Conservation (phyloP, 23 red algal species). For the Pyropia haitanensis region DNA sequence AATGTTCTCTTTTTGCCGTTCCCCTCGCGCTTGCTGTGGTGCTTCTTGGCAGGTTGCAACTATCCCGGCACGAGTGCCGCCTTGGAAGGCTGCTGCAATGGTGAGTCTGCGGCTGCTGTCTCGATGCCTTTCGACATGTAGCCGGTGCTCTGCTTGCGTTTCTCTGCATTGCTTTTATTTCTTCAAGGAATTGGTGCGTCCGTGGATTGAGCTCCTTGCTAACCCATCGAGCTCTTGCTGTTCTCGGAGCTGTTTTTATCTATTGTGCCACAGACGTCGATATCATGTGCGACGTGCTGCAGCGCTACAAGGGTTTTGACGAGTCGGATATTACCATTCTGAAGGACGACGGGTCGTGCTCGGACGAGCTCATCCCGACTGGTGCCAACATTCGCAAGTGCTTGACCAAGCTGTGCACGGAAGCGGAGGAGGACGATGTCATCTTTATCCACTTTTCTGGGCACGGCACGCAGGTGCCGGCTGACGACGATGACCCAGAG, state of each 20-base stretch:
- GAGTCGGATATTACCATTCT: conserved; percentile 58
- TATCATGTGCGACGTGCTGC: conserved; percentile 28
- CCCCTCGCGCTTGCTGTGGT: no score
- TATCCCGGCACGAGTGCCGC: conserved; percentile 5
- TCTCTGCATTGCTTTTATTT: no score
- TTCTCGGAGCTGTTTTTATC: no score
- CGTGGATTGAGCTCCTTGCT: no score
- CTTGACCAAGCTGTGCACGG: conserved; percentile 51
- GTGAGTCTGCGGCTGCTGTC: no score
- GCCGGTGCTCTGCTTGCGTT: no score
- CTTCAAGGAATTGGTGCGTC: no score
- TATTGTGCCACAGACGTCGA: conserved; percentile 11
- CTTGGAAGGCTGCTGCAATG: conserved; percentile 67
- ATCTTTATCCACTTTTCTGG: conserved; percentile 67
- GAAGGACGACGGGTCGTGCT: conserved; percentile 50
- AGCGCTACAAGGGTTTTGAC: conserved; percentile 50
- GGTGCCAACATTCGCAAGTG: conserved; percentile 53
- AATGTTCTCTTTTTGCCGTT: background rate
- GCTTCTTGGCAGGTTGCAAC: conserved; percentile 2
- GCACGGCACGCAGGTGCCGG: conserved; percentile 73
- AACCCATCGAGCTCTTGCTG: no score
- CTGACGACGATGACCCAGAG: conserved; percentile 63
- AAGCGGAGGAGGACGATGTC: conserved; percentile 35
- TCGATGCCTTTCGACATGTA: no score
- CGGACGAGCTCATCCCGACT: conserved; percentile 21